Base-by-base conservation (phyloP, 2,329 filamentous ascomycete genomes). In the Aschersonia sp. region DNA sequence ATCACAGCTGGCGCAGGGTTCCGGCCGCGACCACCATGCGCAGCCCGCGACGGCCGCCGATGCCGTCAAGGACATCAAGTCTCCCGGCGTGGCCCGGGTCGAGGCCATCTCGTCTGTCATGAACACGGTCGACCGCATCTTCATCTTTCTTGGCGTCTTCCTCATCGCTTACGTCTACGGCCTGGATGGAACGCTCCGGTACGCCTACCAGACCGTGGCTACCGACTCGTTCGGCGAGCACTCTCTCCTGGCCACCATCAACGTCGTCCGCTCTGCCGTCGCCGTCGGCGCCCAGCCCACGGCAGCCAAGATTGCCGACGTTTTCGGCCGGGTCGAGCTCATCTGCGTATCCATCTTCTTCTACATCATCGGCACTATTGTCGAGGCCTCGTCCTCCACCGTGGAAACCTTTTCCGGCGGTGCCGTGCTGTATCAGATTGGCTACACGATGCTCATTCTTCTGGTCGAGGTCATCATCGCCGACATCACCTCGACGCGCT, bases 401-500 rank as follows among this genome's bases (percentile, higher is more conserved):
- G 61, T 67, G 14, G 54, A 63, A 46, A 57, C 56, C 4, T 68
- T 78, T 58, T 73, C 76, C 42, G 78, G 77, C 2, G 76, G 74
- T 1, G 71, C 78, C 52, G 78, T 84, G 5, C 78, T 85, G 49
- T 83, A 83, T 55, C 76, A 72, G 44, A 72, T 81, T 40, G 82
- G 81, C 6, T 65, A 62, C 54, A 64, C 74, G n/a, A 79, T 78
- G 9, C 63, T 85, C 30, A 69, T 71, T 44, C 84, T 81, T 54
- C 71, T 74, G 31, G 64, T 83, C 12, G 72, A 73, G 49, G 73
- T 86, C 33, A 78, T 85, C 56, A 75, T 82, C 50, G 78, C 81
- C 30, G 83, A 86, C 55, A 83, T 79, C 1, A 80, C 81, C 0
- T 71, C 72, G n/a, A 66, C 85, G 35, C 70, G 75, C 49, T 82